Conservation (phyloP, 225 moss, liverwort and hornwort genomes). For the Marchantia polymorpha region DNA sequence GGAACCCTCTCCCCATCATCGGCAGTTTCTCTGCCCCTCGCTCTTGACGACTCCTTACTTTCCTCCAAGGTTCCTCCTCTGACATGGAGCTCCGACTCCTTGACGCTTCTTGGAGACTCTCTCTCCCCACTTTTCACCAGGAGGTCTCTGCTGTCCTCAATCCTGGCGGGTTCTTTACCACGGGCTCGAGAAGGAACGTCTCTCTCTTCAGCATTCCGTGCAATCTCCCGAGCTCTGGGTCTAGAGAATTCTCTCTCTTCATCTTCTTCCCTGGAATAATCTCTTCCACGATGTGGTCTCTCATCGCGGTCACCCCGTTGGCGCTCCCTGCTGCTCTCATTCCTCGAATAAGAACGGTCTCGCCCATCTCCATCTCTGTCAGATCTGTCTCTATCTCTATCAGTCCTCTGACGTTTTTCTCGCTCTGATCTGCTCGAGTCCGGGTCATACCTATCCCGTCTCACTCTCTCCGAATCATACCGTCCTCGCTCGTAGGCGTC, state of each 20-base stretch:
- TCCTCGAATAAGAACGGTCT: not conserved
- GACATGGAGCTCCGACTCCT: not conserved
- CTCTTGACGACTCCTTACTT: not conserved
- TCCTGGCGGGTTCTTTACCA: not conserved
- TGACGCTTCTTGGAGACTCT: not conserved
- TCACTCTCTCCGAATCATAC: conserved; percentile 2
- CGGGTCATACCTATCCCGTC: conserved; percentile 10
- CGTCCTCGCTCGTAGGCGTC: not conserved
- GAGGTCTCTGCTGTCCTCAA: not conserved
- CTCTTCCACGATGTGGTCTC: conserved; percentile 10
- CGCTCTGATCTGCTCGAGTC: conserved; percentile 16
- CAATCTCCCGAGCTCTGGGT: not conserved
- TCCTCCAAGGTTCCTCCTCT: not conserved
- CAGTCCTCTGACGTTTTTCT: conserved; percentile 14
- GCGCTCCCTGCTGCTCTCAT: not conserved
- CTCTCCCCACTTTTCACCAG: not conserved
- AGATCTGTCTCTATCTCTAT: conserved; percentile 4
- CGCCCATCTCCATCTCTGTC: not conserved
- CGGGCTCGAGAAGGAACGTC: not conserved
- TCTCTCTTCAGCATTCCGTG: not conserved
- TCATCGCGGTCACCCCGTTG: conserved; percentile 5
- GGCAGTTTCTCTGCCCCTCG: not conserved
- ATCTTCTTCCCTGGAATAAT: not conserved
- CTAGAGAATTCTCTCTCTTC: not conserved
- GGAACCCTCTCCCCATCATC: not conserved